Evolutionary conservation across 2,329 filamentous ascomycete species (phyloP), one percentile per base, ranked within the genome.

Genomic region (Trichothecium sympodiale): DNA sequence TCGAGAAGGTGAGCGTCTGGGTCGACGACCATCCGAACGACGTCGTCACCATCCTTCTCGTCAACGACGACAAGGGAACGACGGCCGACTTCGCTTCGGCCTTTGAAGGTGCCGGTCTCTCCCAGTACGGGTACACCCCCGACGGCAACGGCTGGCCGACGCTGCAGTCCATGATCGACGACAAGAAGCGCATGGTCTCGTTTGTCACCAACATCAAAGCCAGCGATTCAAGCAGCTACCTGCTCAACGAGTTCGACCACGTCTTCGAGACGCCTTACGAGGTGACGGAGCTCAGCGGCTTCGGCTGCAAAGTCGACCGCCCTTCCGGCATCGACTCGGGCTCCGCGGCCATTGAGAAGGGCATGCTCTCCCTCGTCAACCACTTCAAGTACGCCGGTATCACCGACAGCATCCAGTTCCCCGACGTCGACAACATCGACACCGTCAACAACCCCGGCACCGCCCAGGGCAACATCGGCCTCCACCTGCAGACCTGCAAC

Each of bases 251-350:
- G 55, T 83, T 77, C 55, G 57, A 60, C 41, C 72, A 72, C 59
- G 60, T 87, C 38, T 89, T 85, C 58, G 83, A 89, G 57, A 88
- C 79, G 29, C 54, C 67, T 8, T 88, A 71, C 55, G 74, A 84
- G 34, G 74, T 83, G 35, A 71, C 68, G 3, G 61, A 64, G 8
- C 59, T 76, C 1, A 58, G 63, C 2, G 75, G 74, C 52, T 91
- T 87, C 65, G 79, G 77, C 55, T 91, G 84, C 64, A 70, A 66
- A 0, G 67, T 84, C 4, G 65, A 81, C 49, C 75, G 84, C 1
- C 84, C 84, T 0, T 56, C 67, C 0, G 55, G 56, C 5, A 59
- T 77, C 25, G 53, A 57, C 16, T 52, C 62, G 4, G 67, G 68
- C 33, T 49, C 68, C 13, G 48, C 63, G 2, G 82, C 80, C 2